Evolutionary conservation across 2,329 filamentous ascomycete genomes (phyloP), one percentile per base, ranked within the genome.

Genomic region (Ophiocordyceps robertsii): DNA sequence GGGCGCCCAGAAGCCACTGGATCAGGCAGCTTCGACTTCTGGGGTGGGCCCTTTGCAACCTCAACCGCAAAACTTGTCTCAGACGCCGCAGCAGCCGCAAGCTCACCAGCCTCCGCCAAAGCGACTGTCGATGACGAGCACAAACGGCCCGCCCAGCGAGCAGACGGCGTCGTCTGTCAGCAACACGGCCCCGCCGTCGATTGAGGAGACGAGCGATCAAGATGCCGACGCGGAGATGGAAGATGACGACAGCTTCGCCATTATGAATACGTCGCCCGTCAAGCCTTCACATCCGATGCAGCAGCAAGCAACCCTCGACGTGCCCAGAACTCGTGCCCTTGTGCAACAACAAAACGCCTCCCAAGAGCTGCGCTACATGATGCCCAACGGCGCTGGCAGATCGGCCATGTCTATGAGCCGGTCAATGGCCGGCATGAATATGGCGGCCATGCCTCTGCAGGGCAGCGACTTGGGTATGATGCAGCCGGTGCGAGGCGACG

Each of bases 221-320:
- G 63, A 66, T 48, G 63, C 59, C 5, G 63, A 66, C 43, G 62
- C 63, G 9, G 68, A 71, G 44, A 78, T 78, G 74, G 74, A 78
- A 38, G 74, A 77, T 32, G 72, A 73, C 41, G 72, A 75, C 38
- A 67, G 64, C 42, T 75, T 72, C 46, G 64, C 69, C 8, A 68
- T 73, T 42, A 69, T 75, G 53, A 63, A 61, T 40, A 55, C 64
- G 3, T 64, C 64, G 24, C 55, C 62, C 4, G 49, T 59, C 7
- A 66, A 68, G 44, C 49, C 59, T 6, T 43, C 57, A 6, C 56
- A 60, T 8, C 56, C 60, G 14, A 55, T 66, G 43, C 65, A 65
- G 43, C 58, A 62, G 37, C 64, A 66, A 30, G 53, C 58, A 11
- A 58, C 63, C 5, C 60, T 72, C 12, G 67, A 71, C 14, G 64